Evolutionary conservation across 164 flowering plant genomes (phyloP), one percentile per base, ranked within the genome.

Genomic region (Nymphaea thermarum): DNA sequence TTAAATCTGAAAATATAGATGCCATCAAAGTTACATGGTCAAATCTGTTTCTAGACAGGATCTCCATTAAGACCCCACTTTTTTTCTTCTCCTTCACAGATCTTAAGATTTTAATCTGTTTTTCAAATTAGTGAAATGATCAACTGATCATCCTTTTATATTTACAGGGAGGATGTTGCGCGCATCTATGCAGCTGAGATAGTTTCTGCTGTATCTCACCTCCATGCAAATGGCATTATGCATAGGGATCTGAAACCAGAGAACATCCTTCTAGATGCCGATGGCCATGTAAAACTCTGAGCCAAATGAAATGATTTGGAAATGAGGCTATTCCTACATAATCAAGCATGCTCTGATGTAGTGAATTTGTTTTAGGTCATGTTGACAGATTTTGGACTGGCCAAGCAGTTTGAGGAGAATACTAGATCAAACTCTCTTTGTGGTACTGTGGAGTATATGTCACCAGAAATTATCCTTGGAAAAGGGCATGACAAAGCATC

Each of bases 401-500:
- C 98, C 66, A 93, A 93, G 72, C 74, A 89, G 81, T 83, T 91
- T 62, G 90, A 84, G 4, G 95, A 81, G 72, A 87, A 78, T 68
- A 81, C 86, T 41, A 82, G 93, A 73, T 84, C 94, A 66, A 91
- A 91, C 78, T 93, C 97, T 2, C 70, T 93, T 87, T 86, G 93
- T 77, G 98, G 98, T 44, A 93, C 98, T 6, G 70, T 85, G 12
- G 97, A 91, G 66, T 93, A 93, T 71, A 93, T 93, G 98, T 57
- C 98, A 45, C 97, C 97, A 62, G 98, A 93, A 83, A 91, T 91
- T 77, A 71, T 91, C 73, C 86, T 80, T 25, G 97, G 95, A 41
- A 93, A 87, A 75, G 97, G 98, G 41, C 96, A 93, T 72, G 84
- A 93, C 66, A 93, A 91, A 78, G 88, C 91, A 76, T 97, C 97